Evolutionary conservation across 495 filamentous ascomycete species (phyloP).

Genomic region (Bacidia rubella): DNA sequence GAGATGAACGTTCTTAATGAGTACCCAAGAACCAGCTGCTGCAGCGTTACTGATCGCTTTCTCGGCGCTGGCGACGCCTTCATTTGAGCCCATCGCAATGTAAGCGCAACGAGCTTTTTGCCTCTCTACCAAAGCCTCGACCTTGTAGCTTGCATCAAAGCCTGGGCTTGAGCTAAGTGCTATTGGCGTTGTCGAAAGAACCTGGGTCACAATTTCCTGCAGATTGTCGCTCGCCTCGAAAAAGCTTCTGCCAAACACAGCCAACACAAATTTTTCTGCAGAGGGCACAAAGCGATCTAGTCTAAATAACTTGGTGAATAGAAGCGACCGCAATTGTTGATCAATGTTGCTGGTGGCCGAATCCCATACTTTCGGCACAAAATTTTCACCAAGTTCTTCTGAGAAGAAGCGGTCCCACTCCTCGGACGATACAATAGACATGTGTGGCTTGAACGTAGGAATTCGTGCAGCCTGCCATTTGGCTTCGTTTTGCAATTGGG

Average conservation of each 20-base stretch:
- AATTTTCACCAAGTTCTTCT: conserved; percentile 80
- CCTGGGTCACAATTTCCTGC: conserved; percentile 69
- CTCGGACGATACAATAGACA: conserved; percentile 43
- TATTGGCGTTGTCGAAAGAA: conserved; percentile 73
- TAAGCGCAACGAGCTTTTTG: conserved; percentile 73
- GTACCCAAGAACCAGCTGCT: conserved; percentile 84
- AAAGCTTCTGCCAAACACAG: conserved; percentile 74
- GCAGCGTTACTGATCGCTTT: conserved; percentile 91
- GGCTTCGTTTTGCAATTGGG: conserved; percentile 50
- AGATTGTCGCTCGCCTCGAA: conserved; percentile 75
- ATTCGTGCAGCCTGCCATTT: conserved; percentile 55
- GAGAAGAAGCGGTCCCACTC: conserved; percentile 69
- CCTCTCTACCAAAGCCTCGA: conserved; percentile 82
- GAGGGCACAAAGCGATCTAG: conserved; percentile 89
- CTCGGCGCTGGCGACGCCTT: conserved; percentile 81
- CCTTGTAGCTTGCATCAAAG: conserved; percentile 98
- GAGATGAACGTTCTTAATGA: conserved; percentile 98
- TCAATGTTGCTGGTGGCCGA: conserved; percentile 49
- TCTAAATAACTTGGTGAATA: conserved; percentile 87
- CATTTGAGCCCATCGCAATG: conserved; percentile 97
- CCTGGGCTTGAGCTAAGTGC: conserved; percentile 86
- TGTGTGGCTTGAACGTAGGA: conserved; percentile 56
- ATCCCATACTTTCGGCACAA: conserved; percentile 67
- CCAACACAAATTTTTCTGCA: conserved; percentile 77
- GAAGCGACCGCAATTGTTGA: conserved; percentile 65